Base-by-base conservation (phyloP, 257 asterid genomes). In the Scutellaria galericulata region DNA sequence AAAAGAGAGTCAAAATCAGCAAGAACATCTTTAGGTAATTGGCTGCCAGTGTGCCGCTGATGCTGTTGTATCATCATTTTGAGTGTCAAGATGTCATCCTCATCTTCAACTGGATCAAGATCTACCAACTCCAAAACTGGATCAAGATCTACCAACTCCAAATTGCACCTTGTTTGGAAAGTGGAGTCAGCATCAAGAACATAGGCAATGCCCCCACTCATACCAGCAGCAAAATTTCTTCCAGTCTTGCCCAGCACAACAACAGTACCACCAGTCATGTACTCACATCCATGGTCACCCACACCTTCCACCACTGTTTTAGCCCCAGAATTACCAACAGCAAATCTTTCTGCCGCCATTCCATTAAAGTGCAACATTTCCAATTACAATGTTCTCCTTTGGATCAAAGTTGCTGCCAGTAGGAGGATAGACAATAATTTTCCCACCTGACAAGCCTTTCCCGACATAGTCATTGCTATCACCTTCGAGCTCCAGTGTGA, bases 271-370 rank as follows among this genome's bases (percentile, higher is more conserved):
- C 99, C 99, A 27, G 99, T 95, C 99, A 95, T 95, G 80, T 95
- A 95, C 83, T 92, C 99, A 31, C 99, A 95, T 46, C 99, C 99
- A 59, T 95, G 98, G 85, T 95, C 99, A 72, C 99, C 98, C 78
- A 92, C 96, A 27, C 99, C 99, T 89, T 95, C 99, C 68, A 95
- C 99, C 50, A 95, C 99, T 35, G 99, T 90, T 79, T 80, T 88
- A 31, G 97, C 97, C 35, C 99, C 99, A 2, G 99, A 95, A 72
- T 95, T 95, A 22, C 99, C 96, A 47, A 95, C 99, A 35, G 98
- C 95, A 72, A 95, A 95, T 81, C 99, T 82, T 75, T 95, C 99
- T 27, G 98, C 99, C 0, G 99, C 99, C 99, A 95, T 95, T 63
- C 99, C 99, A 68, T 88, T 95, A 80, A 61, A 95, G 96, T 10